Evolutionary conservation across 805 yeast species (phyloP), one percentile per base, ranked within the genome.

Genomic region (Millerago galiae): DNA sequence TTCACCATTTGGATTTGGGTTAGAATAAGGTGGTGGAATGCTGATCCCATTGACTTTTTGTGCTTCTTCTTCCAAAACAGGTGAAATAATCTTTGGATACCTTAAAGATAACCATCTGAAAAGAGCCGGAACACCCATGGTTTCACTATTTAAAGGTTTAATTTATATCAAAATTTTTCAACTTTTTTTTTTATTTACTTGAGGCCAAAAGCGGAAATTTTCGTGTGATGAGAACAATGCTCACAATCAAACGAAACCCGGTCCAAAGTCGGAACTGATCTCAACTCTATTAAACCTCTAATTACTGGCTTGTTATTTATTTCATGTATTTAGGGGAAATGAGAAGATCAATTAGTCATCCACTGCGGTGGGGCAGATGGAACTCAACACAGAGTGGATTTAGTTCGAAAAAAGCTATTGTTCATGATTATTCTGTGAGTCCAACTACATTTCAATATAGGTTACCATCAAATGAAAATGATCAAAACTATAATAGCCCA

Each of bases 111-210:
- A 71, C 98, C 99, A 93, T 68, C 99, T 76, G 66, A 89, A 93
- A 56, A 93, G 81, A 17, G 99, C 96, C 49, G 99, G 99, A 51
- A 93, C 99, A 71, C 99, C 96, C 93, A 85, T 84, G 3, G 27
- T 28, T 5, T 4, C 18, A 9, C 25, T 8, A 12, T 32, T 32
- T 12, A 12, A 12, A 12, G 7, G 15, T 17, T 32, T 18, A 12
- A n/a, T 17, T 30, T n/a, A 29, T 14, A 29, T 29, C n/a, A 34
- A 33, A 21, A 17, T 29, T 24, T 37, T 28, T 38, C 27, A 29
- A 14, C 13, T 15, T 15, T 15, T 31, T n/a, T 40, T 30, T 31
- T 30, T 33, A 28, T 34, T 40, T 27, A 16, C 28, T 21, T 28
- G 16, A 3, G 21, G 10, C 36, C 17, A 4, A 12, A 40, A 27